These are phyloP conservation scores for Phaeosphaeriaceae sp. DNA, from an alignment of 2,329 filamentous ascomycete genomes.

Conservation along the genomic window DNA sequence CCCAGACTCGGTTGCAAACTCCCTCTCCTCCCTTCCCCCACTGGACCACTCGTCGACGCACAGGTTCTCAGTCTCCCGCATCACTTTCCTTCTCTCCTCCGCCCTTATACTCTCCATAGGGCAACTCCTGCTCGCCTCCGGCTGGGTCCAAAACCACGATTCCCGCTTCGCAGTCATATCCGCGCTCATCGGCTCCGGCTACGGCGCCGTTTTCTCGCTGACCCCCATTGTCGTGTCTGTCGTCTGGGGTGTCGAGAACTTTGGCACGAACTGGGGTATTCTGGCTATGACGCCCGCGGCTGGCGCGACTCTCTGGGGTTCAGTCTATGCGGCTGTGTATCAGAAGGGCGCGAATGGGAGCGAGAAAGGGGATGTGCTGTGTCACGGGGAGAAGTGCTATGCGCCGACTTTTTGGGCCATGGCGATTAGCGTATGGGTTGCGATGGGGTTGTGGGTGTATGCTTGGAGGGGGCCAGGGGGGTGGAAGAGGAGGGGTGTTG, in stretches of 20 bases:
- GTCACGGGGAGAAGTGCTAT: slow-evolving; percentile 84
- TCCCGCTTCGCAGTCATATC: slow-evolving; percentile 87
- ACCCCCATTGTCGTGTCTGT: slow-evolving; percentile 94
- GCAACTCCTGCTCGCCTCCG: slow-evolving; percentile 78
- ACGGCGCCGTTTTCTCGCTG: slow-evolving; percentile 89
- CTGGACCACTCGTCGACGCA: slow-evolving; percentile 15
- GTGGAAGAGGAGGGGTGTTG: slow-evolving; percentile 79
- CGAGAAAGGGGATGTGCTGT: slow-evolving; percentile 63
- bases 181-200: slow-evolving; percentile 84
- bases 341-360: slow-evolving; percentile 66
- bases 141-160: slow-evolving; percentile 74
- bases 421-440: slow-evolving; percentile 78
- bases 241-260: slow-evolving; percentile 98
- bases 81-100: slow-evolving; percentile 79
- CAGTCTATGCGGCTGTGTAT: slow-evolving; percentile 85
- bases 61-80: slow-evolving; percentile 72
- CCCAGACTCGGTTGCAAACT: slow-evolving; percentile 52
- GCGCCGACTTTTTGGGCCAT: slow-evolving; percentile 85
- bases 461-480: slow-evolving; percentile 82
- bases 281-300: slow-evolving; percentile 89
- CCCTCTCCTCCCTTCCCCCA: slow-evolving; percentile 44
- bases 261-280: slow-evolving; percentile 97
- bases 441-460: slow-evolving; percentile 73
- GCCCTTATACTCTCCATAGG: slow-evolving; percentile 84
- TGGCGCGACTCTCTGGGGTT: slow-evolving; percentile 87